Base-by-base conservation (phyloP, 495 filamentous ascomycete species). In the Xylaria telfairii region DNA sequence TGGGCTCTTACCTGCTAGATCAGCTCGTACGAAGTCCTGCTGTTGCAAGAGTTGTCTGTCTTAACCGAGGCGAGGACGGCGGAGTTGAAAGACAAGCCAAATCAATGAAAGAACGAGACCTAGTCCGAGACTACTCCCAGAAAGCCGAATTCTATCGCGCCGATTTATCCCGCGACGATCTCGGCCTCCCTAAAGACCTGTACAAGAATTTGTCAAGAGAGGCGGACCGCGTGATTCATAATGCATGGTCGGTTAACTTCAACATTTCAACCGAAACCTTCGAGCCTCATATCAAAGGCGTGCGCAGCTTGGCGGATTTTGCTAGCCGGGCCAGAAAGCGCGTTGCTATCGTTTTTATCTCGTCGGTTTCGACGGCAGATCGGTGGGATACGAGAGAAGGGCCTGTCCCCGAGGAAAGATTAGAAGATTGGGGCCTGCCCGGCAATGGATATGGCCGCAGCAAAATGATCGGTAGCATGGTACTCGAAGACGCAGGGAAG, bases 171-270 rank as follows among this genome's bases (percentile, higher is more conserved):
- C 71, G 73, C 0, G 61, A 68, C 1, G 69, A 79, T 9, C 77
- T 89, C 24, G 85, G 83, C 13, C 75, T 89, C 4, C 49, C 39
- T 7, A 8, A 37, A 3, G 56, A 37, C 0, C 3, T 10, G 9
- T 60, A 60, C 17, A 24, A 37, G 26, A 5, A 21, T 8, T 8
- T 46, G 2, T 37, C 15, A 37, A 37, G 15, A 21, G 19, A 79
- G 56, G 82, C 68, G 61, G 85, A 78, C 51, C 79, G 81, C 47
- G 81, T 90, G 28, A 84, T 88, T 67, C 87, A 88, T 80, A 86
- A 84, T 76, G 83, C 85, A 57, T 90, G 87, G 88, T 82, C 80
- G 0, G 87, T 89, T 24, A 81, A 89, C 75, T 89, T 89, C 81
- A 87, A 88, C 72, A 75, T 79, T 37, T 73, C 84, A 0, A 74